These are phyloP conservation scores for Ustilago nuda DNA, from an alignment of 1,284 basidiomycete genomes.

Conservation along the genomic window DNA sequence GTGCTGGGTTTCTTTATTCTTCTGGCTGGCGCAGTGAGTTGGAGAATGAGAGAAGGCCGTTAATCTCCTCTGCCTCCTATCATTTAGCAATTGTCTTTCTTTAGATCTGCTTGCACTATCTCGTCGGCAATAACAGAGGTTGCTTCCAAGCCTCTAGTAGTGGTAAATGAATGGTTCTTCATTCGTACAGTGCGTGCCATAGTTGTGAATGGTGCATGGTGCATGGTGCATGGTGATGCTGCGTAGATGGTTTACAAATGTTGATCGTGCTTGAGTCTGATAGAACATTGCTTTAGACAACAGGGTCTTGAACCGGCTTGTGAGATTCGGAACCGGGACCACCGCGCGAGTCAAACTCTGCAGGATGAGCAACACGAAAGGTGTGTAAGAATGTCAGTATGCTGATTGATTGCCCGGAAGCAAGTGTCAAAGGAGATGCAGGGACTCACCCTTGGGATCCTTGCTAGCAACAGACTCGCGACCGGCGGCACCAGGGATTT, in stretches of 20 bases:
- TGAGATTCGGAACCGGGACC: constrained; percentile 53
- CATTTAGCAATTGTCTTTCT: neutral
- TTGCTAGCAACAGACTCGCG: constrained; percentile 49
- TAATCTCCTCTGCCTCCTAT: constrained; percentile 12
- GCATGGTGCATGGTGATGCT: constrained; percentile 2
- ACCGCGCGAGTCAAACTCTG: constrained; percentile 54
- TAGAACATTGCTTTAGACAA: constrained; percentile 17
- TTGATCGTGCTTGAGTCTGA: neutral
- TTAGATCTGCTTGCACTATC: neutral
- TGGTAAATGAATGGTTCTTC: constrained; percentile 5
- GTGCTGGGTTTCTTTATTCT: constrained; percentile 47
- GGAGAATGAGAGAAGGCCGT: constrained; percentile 44
- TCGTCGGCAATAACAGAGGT: neutral
- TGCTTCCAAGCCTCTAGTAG: constrained; percentile 1
- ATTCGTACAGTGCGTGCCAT: constrained; percentile 9
- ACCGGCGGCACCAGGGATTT: constrained; percentile 50
- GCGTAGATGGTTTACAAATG: neutral
- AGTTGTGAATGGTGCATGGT: neutral
- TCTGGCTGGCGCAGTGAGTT: constrained; percentile 31
- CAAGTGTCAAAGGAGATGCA: neutral
- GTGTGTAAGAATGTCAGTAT: neutral
- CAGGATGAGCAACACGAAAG: neutral
- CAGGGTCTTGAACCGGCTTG: constrained; percentile 55
- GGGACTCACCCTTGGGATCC: constrained; percentile 48
- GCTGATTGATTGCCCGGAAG: neutral